phyloP scores from a whole-genome alignment of 2,329 filamentous ascomycete genomes.

The Dendrostoma leiphaemia region DNA sequence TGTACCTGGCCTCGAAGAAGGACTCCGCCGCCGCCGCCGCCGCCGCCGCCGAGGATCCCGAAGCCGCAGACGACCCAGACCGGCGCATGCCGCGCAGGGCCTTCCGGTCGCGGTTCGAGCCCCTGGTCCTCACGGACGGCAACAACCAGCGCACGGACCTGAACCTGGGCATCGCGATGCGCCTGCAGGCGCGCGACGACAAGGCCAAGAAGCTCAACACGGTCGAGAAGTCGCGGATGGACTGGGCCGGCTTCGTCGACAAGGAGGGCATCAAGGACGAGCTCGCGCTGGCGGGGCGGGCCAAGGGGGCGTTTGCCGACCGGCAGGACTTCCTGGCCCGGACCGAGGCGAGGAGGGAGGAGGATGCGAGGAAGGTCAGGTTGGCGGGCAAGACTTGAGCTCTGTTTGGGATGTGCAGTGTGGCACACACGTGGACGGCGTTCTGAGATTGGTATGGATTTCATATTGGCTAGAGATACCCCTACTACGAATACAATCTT shows the following conservation, averaged over 20 bases:
- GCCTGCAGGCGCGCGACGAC: constrained; percentile 41
- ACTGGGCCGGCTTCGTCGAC: constrained; percentile 71
- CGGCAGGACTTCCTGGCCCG: constrained; percentile 65
- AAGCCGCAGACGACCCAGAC: constrained; percentile 29
- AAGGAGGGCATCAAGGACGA: constrained; percentile 70
- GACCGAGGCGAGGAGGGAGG: constrained; percentile 61
- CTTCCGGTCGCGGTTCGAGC: constrained; percentile 64
- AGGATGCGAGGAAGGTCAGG: constrained; percentile 56
- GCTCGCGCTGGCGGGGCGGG: constrained; percentile 61
- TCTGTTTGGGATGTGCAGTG: not conserved
- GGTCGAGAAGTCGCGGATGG: constrained; percentile 70
- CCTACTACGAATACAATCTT: constrained; percentile 6
- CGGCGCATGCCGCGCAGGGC: constrained; percentile 51
- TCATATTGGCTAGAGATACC: constrained; percentile 10
- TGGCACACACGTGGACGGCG: not conserved
- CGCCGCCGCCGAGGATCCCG: constrained; percentile 26
- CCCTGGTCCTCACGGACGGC: constrained; percentile 41
- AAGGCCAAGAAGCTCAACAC: constrained; percentile 66
- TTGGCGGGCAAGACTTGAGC: constrained; percentile 35
- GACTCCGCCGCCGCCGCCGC: constrained; percentile 29
- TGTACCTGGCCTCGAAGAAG: constrained; percentile 55
- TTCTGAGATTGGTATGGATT: not conserved
- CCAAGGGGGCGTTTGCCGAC: constrained; percentile 61
- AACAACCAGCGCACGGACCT: constrained; percentile 51
- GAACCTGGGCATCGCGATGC: constrained; percentile 52